phyloP scores from a whole-genome alignment of 2,329 filamentous ascomycete genomes.

The Microdochium paspali region DNA sequence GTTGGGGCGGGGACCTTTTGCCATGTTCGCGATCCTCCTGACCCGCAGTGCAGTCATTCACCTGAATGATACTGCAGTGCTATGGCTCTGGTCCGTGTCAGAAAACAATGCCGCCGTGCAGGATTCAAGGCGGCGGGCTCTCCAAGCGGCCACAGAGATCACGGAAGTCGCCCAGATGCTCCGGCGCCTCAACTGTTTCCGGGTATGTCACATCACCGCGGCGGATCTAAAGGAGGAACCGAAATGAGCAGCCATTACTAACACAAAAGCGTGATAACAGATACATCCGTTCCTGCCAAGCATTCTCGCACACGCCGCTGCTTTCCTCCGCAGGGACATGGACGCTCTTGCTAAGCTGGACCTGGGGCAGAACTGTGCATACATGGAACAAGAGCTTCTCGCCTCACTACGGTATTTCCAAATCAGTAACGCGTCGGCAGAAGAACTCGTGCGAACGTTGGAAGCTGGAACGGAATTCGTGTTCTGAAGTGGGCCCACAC shows the following conservation, averaged over 20 bases:
- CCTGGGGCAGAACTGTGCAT: background rate
- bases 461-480: background rate
- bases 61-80: background rate
- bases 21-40: background rate
- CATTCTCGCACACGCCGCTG: background rate
- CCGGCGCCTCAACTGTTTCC: background rate
- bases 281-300: background rate
- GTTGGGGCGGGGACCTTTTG: background rate
- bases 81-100: background rate
- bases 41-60: background rate
- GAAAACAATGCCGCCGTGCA: background rate
- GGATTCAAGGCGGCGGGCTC: background rate
- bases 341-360: background rate
- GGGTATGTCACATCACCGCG: no score
- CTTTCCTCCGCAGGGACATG: background rate
- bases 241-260: background rate
- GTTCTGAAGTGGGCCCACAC: background rate
- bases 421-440: background rate
- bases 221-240: no score
- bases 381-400: background rate
- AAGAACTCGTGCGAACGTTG: background rate
- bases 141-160: background rate
- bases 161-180: background rate
- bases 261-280: background rate
- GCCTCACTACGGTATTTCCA: background rate